phyloP scores from a whole-genome alignment of 225 moss, liverwort and hornwort species.

The Asterella californica region DNA sequence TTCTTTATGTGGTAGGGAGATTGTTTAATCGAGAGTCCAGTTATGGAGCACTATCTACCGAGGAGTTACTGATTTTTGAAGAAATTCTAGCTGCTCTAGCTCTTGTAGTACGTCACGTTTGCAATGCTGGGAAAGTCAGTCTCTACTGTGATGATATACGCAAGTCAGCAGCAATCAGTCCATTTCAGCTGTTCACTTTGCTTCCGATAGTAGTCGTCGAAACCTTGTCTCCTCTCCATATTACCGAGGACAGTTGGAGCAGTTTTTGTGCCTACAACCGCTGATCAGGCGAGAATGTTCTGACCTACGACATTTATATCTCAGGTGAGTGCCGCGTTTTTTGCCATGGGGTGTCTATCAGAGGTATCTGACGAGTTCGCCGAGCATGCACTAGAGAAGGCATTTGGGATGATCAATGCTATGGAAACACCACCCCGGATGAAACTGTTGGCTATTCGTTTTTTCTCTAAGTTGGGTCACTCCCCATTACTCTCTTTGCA shows the following conservation, averaged over 20 bases:
- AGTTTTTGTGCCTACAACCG: neutral
- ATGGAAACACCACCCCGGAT: constrained; percentile 72
- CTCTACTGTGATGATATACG: neutral
- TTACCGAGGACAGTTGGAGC: neutral
- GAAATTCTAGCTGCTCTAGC: too few species aligned
- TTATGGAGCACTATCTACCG: neutral
- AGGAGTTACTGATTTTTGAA: too few species aligned
- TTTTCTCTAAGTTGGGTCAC: constrained; percentile 73
- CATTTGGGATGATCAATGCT: constrained; percentile 63
- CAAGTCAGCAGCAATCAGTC: neutral
- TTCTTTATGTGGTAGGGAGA: neutral
- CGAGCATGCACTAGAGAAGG: constrained; percentile 57
- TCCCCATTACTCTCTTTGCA: constrained; percentile 64
- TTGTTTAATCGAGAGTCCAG: neutral
- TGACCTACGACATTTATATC: constrained; percentile 10
- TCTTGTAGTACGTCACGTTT: too few species aligned
- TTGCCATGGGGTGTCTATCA: constrained; percentile 74
- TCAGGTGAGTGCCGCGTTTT: constrained; percentile 86
- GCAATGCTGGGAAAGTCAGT: neutral
- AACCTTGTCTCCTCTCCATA: neutral
- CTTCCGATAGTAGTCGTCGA: neutral
- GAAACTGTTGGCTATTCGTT: constrained; percentile 66
- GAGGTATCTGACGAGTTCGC: constrained; percentile 76
- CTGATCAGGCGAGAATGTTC: neutral
- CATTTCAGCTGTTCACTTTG: neutral